Percentiles rank a stretch among this genome's conserved stretches.
Conservation (phyloP, 169 alveolate genomes). For the Plasmodium yoelii region DNA sequence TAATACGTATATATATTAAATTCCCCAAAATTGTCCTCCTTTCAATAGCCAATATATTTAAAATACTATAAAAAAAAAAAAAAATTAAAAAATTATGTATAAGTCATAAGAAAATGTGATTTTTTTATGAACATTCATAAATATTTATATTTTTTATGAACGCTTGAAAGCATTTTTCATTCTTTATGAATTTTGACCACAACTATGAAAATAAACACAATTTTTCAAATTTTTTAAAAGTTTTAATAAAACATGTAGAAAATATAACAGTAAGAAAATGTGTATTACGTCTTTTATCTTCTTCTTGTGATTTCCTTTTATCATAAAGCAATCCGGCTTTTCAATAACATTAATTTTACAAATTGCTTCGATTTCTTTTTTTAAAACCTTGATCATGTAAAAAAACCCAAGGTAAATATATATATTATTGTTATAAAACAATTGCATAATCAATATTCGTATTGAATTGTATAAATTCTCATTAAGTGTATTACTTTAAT, state of each 20-base stretch:
- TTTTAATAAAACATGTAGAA: too few relatives aligned
- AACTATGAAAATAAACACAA: too few relatives aligned
- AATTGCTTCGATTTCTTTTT: conserved; percentile 79
- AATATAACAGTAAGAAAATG: background rate
- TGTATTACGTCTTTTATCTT: conserved; percentile 77
- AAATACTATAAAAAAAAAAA: conserved; percentile 30
- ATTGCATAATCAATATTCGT: too few relatives aligned
- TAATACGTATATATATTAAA: background rate
- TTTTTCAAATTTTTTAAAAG: too few relatives aligned
- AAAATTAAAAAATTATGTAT: conserved; percentile 9
- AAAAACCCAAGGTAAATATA: background rate
- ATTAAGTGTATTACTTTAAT: background rate
- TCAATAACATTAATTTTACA: conserved; percentile 78
- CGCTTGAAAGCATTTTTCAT: conserved; percentile 28
- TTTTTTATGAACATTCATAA: background rate
- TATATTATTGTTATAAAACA: too few relatives aligned
- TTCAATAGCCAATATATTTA: conserved; percentile 66
- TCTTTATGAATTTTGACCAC: conserved; percentile 18
- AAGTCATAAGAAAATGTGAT: background rate
- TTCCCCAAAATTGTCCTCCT: background rate
- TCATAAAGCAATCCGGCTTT: conserved; percentile 79
- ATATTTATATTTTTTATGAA: conserved; percentile 1
- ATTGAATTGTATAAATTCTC: background rate
- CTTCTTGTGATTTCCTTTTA: conserved; percentile 84
- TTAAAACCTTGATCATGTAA: conserved; percentile 50